Evolutionary conservation across 208 protist genomes (phyloP), one percentile per base, ranked within the genome.

Genomic region (Wallacemonas sp.): DNA sequence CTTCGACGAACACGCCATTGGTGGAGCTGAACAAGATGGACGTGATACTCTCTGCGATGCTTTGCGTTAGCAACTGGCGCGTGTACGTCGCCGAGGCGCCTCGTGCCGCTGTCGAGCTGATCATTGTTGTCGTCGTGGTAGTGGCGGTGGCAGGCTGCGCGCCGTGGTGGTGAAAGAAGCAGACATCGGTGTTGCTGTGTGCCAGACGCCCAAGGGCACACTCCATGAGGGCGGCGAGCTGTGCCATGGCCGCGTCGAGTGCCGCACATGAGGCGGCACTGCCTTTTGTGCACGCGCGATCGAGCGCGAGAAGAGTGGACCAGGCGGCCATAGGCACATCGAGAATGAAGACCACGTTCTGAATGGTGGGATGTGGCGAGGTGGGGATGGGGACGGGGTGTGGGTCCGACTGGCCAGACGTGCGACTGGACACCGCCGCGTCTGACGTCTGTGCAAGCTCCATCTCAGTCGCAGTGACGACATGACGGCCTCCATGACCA

Each of bases 31-130:
- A 63, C 1, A 90, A 42, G 55, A 94, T 83, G 2, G 64, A 62
- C 1, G 74, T 64, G 44, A 94, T 59, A 61, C 84, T 94, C 25
- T 81, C 84, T 2, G 88, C 80, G 48, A 91, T 87, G 55, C 80
- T 59, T n/a, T 90, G 59, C 42, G 72, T 42, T 29, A 82, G 52
- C 64, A 65, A 50, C 70, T 68, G 16, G 49, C 72, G 68, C 39
- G 62, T 57, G 46, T 70, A 46, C 29, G 14, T n/a, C 3, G 16
- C 32, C 10, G 32, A 5, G 3, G 11, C 12, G 52, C 18, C 3
- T 31, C 2, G 33, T 20, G n/a, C n/a, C n/a, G n/a, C n/a, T n/a
- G n/a, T n/a, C n/a, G n/a, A n/a, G n/a, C n/a, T n/a, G n/a, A n/a
- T n/a, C n/a, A n/a, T n/a, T n/a, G n/a, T n/a, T n/a, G n/a, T n/a